A percentile compares a stretch with the other conserved stretches of the same genome.
phyloP scores from a whole-genome alignment of 208 protist species.

The Crithidia thermophila region DNA sequence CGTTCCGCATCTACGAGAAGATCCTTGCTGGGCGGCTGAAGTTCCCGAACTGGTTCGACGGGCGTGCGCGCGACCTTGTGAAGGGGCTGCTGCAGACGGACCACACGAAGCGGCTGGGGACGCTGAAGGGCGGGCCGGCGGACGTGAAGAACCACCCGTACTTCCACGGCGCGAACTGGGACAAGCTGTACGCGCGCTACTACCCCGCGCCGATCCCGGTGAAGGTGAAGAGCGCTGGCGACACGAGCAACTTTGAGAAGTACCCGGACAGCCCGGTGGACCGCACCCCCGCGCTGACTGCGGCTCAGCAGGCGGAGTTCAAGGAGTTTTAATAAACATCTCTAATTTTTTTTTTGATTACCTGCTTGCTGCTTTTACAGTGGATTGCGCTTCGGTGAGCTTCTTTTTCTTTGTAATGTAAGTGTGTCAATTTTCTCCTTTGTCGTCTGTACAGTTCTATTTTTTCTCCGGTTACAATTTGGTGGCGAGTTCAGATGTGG shows the following conservation, averaged over 20 bases:
- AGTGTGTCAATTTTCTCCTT: too few species aligned
- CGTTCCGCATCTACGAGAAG: conserved; percentile 89
- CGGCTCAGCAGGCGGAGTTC: conserved; percentile 88
- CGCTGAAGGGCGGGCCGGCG: conserved; percentile 81
- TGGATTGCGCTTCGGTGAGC: too few species aligned
- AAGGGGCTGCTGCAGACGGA: conserved; percentile 88
- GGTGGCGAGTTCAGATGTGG: too few species aligned
- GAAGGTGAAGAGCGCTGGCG: conserved; percentile 72
- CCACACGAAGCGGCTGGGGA: conserved; percentile 90
- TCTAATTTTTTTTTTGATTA: conserved; percentile 87
- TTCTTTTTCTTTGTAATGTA: conserved; percentile 1
- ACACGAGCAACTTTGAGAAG: conserved; percentile 91
- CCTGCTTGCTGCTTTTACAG: too few species aligned
- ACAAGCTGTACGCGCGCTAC: conserved; percentile 78
- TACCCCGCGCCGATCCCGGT: conserved; percentile 86
- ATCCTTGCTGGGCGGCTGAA: conserved; percentile 82
- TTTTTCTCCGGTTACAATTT: too few species aligned
- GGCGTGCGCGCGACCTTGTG: conserved; percentile 79
- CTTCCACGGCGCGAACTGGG: conserved; percentile 95
- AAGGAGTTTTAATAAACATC: conserved; percentile 52
- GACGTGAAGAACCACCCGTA: conserved; percentile 97
- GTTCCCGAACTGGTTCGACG: conserved; percentile 88
- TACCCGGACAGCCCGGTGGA: conserved; percentile 86
- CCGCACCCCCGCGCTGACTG: conserved; percentile 50
- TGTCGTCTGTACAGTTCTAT: too few species aligned